Evolutionary conservation across 208 protist genomes (phyloP).

Genomic region (Wallacemonas sp.): DNA sequence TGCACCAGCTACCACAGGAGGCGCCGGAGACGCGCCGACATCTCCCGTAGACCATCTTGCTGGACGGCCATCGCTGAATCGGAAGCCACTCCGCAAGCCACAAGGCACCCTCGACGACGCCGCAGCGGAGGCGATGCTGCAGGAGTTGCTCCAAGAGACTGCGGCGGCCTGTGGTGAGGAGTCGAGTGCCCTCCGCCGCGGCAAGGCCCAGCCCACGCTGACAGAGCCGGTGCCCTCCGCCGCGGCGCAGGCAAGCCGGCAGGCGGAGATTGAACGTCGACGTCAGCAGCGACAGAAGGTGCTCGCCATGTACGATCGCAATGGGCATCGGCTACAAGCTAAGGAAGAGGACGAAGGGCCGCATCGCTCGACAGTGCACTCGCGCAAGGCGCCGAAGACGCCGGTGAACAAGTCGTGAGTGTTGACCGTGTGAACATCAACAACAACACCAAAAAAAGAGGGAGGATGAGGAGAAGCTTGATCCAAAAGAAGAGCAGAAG

Average conservation of each 20-base stretch:
- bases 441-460: neutral
- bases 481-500: neutral
- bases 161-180: neutral
- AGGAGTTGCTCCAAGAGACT: neutral
- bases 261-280: neutral
- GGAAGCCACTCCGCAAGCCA: conserved; percentile 1
- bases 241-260: neutral
- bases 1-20: neutral
- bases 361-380: neutral
- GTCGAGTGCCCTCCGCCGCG: no score
- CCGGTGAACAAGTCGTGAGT: neutral
- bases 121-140: conserved; percentile 4
- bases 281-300: conserved; percentile 12
- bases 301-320: conserved; percentile 9
- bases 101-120: conserved; percentile 7
- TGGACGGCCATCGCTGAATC: neutral
- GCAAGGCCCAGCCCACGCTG: neutral
- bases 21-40: neutral
- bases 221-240: neutral
- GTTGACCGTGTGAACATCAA: no score
- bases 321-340: neutral
- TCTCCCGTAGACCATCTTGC: neutral
- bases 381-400: neutral
- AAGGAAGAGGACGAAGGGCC: conserved; percentile 3
- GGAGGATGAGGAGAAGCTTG: neutral